Conservation (phyloP, 202 grass and related monocot genomes). For the Eragrostis tef region DNA sequence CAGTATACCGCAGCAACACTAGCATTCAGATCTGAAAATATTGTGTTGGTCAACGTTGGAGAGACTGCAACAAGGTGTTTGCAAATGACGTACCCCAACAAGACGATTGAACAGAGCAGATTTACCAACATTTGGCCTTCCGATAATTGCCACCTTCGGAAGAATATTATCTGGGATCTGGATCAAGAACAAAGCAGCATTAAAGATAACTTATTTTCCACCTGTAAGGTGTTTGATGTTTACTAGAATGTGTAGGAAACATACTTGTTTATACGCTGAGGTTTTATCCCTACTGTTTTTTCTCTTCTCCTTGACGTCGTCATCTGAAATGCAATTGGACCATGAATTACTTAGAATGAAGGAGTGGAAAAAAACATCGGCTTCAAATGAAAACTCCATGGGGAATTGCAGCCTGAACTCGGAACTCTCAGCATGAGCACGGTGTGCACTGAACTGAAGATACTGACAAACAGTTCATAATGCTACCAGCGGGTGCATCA, state of each 20-base stretch:
- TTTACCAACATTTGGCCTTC: conserved; percentile 94
- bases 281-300: conserved; percentile 50
- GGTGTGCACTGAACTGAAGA: not conserved
- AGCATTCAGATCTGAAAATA: conserved; percentile 28
- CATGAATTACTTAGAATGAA: conserved; percentile 10
- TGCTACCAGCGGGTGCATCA: not conserved
- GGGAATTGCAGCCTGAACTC: not conserved
- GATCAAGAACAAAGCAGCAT: conserved; percentile 20
- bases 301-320: conserved; percentile 61
- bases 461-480: not conserved
- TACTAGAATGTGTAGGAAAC: conserved; percentile 29
- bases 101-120: conserved; percentile 94
- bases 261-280: conserved; percentile 68
- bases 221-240: not conserved
- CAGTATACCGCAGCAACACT: not conserved
- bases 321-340: conserved; percentile 57
- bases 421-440: not conserved
- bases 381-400: not conserved
- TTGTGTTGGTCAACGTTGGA: not conserved
- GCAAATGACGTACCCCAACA: conserved; percentile 67
- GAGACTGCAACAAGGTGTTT: not conserved
- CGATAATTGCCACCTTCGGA: conserved; percentile 85
- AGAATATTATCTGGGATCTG: conserved; percentile 86
- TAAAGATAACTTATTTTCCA: conserved; percentile 14
- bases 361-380: not conserved